Percentiles rank a stretch among this genome's conserved stretches.
These are phyloP conservation scores for Sambucus nigra DNA, from an alignment of 129 eudicot species.

Conservation along the genomic window DNA sequence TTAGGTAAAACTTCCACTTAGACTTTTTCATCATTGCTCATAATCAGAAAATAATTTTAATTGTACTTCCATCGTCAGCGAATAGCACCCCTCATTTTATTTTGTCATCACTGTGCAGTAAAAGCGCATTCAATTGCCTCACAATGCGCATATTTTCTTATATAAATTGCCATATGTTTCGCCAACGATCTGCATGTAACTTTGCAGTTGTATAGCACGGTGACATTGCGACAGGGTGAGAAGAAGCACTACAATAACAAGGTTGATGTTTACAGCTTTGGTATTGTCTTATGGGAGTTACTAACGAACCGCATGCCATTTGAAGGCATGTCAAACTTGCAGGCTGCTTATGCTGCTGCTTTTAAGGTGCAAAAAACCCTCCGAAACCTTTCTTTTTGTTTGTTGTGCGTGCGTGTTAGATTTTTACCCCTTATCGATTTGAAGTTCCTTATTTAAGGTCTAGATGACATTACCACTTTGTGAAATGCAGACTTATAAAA, in stretches of 20 bases:
- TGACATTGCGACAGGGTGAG: conserved; percentile 96
- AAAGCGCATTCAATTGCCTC: conserved; percentile 6
- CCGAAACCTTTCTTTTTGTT: background rate
- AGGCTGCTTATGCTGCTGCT: conserved; percentile 99
- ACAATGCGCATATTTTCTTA: background rate
- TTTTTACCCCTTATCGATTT: no score
- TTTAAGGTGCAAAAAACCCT: conserved; percentile 96
- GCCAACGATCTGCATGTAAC: conserved; percentile 11
- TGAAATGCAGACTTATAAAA: no score
- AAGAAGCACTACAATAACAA: conserved; percentile 97
- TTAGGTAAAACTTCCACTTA: no score
- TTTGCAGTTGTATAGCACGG: conserved; percentile 92
- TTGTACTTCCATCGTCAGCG: no score
- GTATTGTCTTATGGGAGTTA: conserved; percentile 90
- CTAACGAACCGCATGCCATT: conserved; percentile 90
- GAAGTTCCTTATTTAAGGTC: no score
- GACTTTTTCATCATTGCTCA: no score
- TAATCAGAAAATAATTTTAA: no score
- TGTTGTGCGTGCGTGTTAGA: no score
- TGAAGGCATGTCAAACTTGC: conserved; percentile 99
- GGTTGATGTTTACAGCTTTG: conserved; percentile 95
- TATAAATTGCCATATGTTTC: background rate
- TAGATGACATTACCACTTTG: no score
- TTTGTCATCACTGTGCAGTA: background rate
- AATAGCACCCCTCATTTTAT: background rate